Evolutionary conservation across 768 basidiomycete species (phyloP), one percentile per base, ranked within the genome.

Genomic region (Tulasnella sp.): DNA sequence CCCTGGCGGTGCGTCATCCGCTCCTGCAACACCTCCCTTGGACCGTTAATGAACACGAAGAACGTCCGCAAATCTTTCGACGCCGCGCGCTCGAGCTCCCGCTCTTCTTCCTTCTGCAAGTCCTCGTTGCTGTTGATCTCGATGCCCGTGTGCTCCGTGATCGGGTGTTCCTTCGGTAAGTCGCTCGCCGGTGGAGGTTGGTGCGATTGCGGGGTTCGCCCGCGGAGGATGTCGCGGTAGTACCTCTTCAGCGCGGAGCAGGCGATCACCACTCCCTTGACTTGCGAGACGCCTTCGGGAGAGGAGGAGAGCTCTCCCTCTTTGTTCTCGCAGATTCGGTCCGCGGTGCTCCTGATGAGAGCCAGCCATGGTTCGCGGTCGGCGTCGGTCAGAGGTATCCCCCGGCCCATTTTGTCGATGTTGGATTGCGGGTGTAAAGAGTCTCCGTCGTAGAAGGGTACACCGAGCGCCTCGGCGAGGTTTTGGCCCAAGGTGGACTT

Each of bases 361-460:
- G 84, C 84, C 4, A 98, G 84, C 95, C 96, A 98, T 0, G 95
- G 94, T 75, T 86, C 83, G 22, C 94, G 88, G 78, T 97, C 95
- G 2, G 81, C 84, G 77, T 97, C 95, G 2, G 83, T 88, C 75
- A 98, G 82, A 5, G 94, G 90, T 29, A 82, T 80, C 0, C 94
- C 94, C 1, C 81, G 77, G 5, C 87, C 81, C 95, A 98, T 97
- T 84, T 98, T 98, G 35, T 86, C 88, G 47, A 96, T 86, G 79
- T 96, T 96, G 14, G 85, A 79, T 29, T 82, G 77, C 0, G 95
- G 90, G 78, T 98, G 95, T 35, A 97, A 83, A 74, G 90, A 88
- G 78, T 97, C 95, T 35, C 90, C 95, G 77, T 98, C 95, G 73
- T 94, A 81, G 81, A 91, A 96, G 0, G 93, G 89, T 73, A 93